phyloP scores from a whole-genome alignment of 2,329 filamentous ascomycete genomes.

The Alternaria sp. region DNA sequence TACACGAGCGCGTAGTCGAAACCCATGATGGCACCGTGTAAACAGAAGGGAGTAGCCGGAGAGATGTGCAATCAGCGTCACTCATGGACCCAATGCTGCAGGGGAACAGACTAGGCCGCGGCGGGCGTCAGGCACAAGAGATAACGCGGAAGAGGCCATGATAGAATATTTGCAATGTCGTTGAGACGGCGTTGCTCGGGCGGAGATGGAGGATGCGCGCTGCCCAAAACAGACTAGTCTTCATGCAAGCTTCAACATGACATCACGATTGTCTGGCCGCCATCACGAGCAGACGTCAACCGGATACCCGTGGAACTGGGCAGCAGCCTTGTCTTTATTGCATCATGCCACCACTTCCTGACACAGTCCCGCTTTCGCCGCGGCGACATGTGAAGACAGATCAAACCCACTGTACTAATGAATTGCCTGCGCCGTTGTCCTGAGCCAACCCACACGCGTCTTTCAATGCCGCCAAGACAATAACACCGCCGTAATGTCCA shows the following conservation, averaged over 20 bases:
- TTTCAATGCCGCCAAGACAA: slow-evolving; percentile 24
- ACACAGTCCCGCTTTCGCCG: background rate
- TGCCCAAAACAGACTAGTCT: slow-evolving; percentile 24
- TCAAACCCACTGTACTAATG: slow-evolving; percentile 9
- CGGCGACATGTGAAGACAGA: slow-evolving; percentile 14
- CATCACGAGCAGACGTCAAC: slow-evolving; percentile 14
- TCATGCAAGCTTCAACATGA: slow-evolving; percentile 29
- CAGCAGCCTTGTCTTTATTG: slow-evolving; percentile 10
- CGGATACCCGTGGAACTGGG: slow-evolving; percentile 3
- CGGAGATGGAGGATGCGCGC: slow-evolving; percentile 13
- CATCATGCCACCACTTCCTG: slow-evolving; percentile 19
- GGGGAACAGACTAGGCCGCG: slow-evolving; percentile 29
- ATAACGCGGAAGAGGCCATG: slow-evolving; percentile 13
- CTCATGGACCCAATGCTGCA: slow-evolving; percentile 23
- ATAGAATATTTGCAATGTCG: slow-evolving; percentile 5
- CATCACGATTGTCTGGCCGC: slow-evolving; percentile 35
- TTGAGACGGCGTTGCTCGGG: slow-evolving; percentile 6
- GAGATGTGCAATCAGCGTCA: slow-evolving; percentile 25
- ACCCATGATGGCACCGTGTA: slow-evolving; percentile 56
- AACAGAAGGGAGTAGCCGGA: slow-evolving; percentile 16
- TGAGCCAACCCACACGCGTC: slow-evolving; percentile 1
- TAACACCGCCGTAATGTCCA: slow-evolving; percentile 31
- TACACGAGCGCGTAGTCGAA: slow-evolving; percentile 71
- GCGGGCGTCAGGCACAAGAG: slow-evolving; percentile 24
- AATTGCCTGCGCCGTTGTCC: slow-evolving; percentile 1